phyloP scores from a whole-genome alignment of 495 filamentous ascomycete genomes.

The Neurospora sp. region DNA sequence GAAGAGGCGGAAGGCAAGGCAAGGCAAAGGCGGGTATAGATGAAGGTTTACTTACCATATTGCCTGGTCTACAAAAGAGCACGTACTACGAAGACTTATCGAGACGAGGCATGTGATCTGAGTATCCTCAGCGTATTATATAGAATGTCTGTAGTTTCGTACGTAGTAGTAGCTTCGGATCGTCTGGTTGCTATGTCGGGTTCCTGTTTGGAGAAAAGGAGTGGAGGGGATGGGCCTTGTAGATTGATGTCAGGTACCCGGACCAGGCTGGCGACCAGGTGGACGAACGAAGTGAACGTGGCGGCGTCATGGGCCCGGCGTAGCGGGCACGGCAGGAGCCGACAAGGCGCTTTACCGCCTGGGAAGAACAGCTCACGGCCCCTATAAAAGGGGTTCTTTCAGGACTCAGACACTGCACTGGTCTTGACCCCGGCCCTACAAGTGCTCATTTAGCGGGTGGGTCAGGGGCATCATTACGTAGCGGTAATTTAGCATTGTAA shows the following conservation, averaged over 20 bases:
- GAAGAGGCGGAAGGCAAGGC: neutral
- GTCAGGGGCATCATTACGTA: neutral
- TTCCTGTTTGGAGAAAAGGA: neutral
- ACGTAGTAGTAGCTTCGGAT: neutral
- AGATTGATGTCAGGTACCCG: neutral
- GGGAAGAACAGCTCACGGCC: neutral
- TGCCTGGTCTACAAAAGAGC: constrained; percentile 15
- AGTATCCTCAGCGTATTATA: constrained; percentile 7
- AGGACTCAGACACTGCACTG: neutral
- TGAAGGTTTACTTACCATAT: constrained; percentile 13
- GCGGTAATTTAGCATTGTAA: neutral
- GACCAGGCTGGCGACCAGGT: neutral
- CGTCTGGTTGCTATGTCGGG: neutral
- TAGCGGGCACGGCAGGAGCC: neutral
- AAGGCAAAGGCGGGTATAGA: neutral
- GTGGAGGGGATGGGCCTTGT: neutral
- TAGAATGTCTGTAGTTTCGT: neutral
- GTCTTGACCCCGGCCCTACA: neutral
- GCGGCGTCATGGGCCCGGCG: neutral
- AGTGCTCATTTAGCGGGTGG: neutral
- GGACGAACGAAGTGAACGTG: neutral
- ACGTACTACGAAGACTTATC: constrained; percentile 24
- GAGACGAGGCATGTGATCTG: constrained; percentile 18
- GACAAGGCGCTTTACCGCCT: neutral
- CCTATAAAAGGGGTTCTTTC: neutral